Base-by-base conservation (phyloP, 2,329 filamentous ascomycete genomes). In the Paradendryphiella salina region DNA sequence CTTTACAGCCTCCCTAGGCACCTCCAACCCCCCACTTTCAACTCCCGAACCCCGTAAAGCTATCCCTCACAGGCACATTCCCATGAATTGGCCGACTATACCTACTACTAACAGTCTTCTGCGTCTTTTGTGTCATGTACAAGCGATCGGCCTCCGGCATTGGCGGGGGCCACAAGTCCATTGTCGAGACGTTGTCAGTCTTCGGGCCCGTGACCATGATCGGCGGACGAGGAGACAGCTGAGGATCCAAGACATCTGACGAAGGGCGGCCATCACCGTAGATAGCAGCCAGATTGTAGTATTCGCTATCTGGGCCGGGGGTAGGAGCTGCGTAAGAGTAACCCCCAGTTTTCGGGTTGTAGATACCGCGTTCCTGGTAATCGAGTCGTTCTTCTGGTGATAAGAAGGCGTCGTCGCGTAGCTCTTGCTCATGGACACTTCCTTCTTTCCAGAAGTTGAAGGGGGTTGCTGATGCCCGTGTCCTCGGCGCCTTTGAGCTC, bases 371-470 rank as follows among this genome's bases (percentile, higher is more conserved):
- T 3, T 52, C 53, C 2, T 46, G 43, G 26, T 59, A 59, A 18
- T 59, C 46, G 29, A 46, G 32, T 14, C 45, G 33, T 31, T 49
- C 45, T 15, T 43, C 38, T 2, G 29, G 33, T 2, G 45, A 49
- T 2, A 44, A 15, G 14, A 52, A 43, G 2, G 38, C 8, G 17
- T 36, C 28, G 15, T 26, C 4, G 5, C 8, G 17, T 32, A 15
- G 5, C 3, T 31, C 34, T 5, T 15, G 21, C 8, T 34, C 40
- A 2, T 13, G n/a, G 6, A 33, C 38, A 20, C 45, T 58, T 7
- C 64, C 65, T 37, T 64, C 49, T 40, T 61, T 65, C 7, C 59
- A 52, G 2, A 60, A 52, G n/a, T 67, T 57, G 40, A 47, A 57
- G 0, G 65, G 66, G 8, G 58, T 56, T 56, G 17, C 65, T 56